These are phyloP conservation scores for Phytopythium litorale DNA, from an alignment of 352 stramenopile genomes.

Conservation along the genomic window DNA sequence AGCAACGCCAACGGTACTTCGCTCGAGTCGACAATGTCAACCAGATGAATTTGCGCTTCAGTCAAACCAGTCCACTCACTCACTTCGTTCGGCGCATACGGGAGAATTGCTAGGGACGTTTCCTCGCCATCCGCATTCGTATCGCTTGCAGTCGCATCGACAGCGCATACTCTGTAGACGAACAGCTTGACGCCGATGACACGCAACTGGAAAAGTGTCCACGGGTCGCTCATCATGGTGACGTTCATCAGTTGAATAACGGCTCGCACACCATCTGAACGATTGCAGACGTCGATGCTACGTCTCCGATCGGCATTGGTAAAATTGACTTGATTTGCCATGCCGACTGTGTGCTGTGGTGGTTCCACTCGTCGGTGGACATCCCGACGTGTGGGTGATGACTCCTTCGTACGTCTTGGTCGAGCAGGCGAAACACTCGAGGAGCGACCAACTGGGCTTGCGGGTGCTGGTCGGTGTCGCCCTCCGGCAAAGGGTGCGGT, in stretches of 20 bases:
- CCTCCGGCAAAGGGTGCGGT: background rate
- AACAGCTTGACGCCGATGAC: constrained; percentile 27
- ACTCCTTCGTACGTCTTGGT: background rate
- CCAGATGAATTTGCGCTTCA: constrained; percentile 13
- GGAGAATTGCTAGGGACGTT: constrained; percentile 23
- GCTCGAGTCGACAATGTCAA: constrained; percentile 18
- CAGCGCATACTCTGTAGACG: constrained; percentile 23
- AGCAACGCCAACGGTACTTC: constrained; percentile 17
- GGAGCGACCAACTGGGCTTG: background rate
- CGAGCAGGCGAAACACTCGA: background rate
- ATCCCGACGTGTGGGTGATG: background rate
- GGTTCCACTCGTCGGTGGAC: no score
- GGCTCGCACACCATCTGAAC: background rate
- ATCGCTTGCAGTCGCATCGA: no score
- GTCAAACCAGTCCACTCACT: constrained; percentile 20
- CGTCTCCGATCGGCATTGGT: background rate
- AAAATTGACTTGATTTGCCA: no score
- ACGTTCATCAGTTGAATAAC: constrained; percentile 41
- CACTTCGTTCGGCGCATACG: constrained; percentile 23
- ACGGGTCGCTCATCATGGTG: constrained; percentile 49
- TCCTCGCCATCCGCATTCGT: background rate
- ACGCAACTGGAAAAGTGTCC: constrained; percentile 30
- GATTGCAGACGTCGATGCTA: background rate
- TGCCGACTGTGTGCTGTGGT: no score
- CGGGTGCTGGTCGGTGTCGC: background rate